Conservation (phyloP, 2,329 filamentous ascomycete genomes). For the Paracamarosporium sp. region DNA sequence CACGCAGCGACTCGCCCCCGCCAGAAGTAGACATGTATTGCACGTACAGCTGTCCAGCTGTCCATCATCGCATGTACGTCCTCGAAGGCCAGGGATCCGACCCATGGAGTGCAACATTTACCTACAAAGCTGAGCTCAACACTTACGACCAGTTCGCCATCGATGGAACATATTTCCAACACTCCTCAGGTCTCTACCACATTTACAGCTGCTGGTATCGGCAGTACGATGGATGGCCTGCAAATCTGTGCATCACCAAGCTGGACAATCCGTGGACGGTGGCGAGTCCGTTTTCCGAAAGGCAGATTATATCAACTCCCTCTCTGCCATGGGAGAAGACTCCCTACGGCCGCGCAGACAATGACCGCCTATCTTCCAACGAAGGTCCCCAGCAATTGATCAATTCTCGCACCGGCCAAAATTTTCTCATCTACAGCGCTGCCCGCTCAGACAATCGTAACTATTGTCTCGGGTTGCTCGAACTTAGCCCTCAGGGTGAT, state of each 20-base stretch:
- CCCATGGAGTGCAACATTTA: slow-evolving; percentile 55
- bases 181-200: slow-evolving; percentile 46
- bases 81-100: slow-evolving; percentile 52
- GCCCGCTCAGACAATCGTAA: slow-evolving; percentile 60
- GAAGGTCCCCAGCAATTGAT: slow-evolving; percentile 59
- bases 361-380: slow-evolving; percentile 56
- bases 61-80: slow-evolving; percentile 61
- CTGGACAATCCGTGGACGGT: slow-evolving; percentile 58
- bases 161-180: slow-evolving; percentile 60
- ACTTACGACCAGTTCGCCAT: slow-evolving; percentile 62
- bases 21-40: slow-evolving; percentile 58
- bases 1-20: slow-evolving; percentile 53
- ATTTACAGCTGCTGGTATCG: slow-evolving; percentile 51
- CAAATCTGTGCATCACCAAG: slow-evolving; percentile 61
- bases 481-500: slow-evolving; percentile 52
- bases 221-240: slow-evolving; percentile 58
- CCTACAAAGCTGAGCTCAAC: slow-evolving; percentile 54
- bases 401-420: slow-evolving; percentile 55
- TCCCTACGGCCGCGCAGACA: slow-evolving; percentile 55
- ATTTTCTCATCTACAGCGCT: slow-evolving; percentile 58
- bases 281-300: slow-evolving; percentile 52
- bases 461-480: slow-evolving; percentile 60
- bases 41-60: slow-evolving; percentile 57
- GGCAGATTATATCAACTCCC: slow-evolving; percentile 56
- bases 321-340: slow-evolving; percentile 60